A percentile compares a stretch with the other conserved stretches of the same genome.
Evolutionary conservation across 2,329 filamentous ascomycete genomes (phyloP).

Genomic region (Pseudopithomyces maydicus): DNA sequence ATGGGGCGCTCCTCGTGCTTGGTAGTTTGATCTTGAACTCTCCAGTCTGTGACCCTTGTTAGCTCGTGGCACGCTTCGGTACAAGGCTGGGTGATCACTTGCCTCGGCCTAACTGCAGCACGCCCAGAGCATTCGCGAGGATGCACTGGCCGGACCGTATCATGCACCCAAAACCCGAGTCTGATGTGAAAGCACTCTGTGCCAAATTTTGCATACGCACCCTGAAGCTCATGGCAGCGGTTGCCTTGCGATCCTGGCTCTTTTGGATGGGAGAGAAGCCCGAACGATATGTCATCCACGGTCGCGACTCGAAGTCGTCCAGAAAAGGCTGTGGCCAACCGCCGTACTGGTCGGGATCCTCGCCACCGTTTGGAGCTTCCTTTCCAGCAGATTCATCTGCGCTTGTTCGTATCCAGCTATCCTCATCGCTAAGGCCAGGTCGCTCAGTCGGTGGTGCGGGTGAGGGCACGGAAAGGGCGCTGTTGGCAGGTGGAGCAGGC

Average conservation of each 20-base stretch:
- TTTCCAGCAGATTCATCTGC: conserved; percentile 70
- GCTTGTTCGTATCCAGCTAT: conserved; percentile 70
- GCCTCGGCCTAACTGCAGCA: conserved; percentile 80
- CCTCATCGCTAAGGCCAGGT: conserved; percentile 32
- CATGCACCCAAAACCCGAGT: conserved; percentile 99
- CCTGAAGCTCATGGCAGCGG: conserved; percentile 75
- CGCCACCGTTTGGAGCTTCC: conserved; percentile 49
- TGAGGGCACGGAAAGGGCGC: conserved; percentile 2
- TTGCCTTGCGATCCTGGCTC: conserved; percentile 74
- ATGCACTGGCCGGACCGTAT: conserved; percentile 94
- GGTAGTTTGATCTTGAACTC: conserved; percentile 60
- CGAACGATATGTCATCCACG: conserved; percentile 97
- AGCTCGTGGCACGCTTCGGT: neutral
- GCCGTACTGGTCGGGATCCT: conserved; percentile 46
- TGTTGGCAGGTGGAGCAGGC: conserved; percentile 15
- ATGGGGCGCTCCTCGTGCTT: conserved; percentile 69
- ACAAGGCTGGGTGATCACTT: conserved; percentile 19
- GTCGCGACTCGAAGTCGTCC: conserved; percentile 87
- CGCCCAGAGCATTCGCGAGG: conserved; percentile 80
- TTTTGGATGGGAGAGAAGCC: conserved; percentile 83
- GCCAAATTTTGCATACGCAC: conserved; percentile 87
- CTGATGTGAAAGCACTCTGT: conserved; percentile 82
- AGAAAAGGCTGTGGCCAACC: conserved; percentile 87
- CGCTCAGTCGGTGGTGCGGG: conserved; percentile 31
- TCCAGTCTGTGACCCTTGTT: conserved; percentile 67